A percentile compares a stretch with the other conserved stretches of the same genome.
These are phyloP conservation scores for Wickerhamomyces sp. DNA, from an alignment of 1,139 yeast species.

Conservation along the genomic window DNA sequence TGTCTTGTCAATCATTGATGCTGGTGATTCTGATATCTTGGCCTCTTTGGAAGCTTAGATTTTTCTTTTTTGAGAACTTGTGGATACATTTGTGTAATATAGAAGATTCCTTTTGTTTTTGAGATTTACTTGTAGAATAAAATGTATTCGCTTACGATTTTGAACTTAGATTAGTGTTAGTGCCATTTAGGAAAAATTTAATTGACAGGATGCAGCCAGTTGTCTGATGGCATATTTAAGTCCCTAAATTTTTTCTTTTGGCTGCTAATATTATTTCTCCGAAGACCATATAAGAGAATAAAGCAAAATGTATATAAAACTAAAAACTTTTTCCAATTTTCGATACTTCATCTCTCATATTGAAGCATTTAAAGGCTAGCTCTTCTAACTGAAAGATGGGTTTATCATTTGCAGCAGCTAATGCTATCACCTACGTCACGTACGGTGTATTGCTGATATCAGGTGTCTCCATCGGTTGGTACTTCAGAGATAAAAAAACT, in stretches of 20 bases:
- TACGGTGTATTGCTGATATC: constrained; percentile 62
- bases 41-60: constrained; percentile 24
- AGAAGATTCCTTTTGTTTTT: neutral
- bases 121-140: neutral
- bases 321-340: too few relatives aligned
- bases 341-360: too few relatives aligned
- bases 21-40: constrained; percentile 99
- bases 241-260: neutral
- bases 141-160: too few relatives aligned
- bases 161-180: too few relatives aligned
- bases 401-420: constrained; percentile 48
- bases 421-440: constrained; percentile 74
- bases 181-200: too few relatives aligned
- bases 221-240: neutral
- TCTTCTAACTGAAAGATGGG: too few relatives aligned
- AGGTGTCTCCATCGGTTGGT: constrained; percentile 57
- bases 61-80: neutral
- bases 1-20: constrained; percentile 91
- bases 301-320: too few relatives aligned
- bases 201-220: neutral
- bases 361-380: too few relatives aligned
- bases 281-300: neutral
- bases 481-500: constrained; percentile 40
- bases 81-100: constrained; percentile 1
- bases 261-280: neutral